Conservation (phyloP, 768 basidiomycete species). For the Xerocomus brunneocitrinus region DNA sequence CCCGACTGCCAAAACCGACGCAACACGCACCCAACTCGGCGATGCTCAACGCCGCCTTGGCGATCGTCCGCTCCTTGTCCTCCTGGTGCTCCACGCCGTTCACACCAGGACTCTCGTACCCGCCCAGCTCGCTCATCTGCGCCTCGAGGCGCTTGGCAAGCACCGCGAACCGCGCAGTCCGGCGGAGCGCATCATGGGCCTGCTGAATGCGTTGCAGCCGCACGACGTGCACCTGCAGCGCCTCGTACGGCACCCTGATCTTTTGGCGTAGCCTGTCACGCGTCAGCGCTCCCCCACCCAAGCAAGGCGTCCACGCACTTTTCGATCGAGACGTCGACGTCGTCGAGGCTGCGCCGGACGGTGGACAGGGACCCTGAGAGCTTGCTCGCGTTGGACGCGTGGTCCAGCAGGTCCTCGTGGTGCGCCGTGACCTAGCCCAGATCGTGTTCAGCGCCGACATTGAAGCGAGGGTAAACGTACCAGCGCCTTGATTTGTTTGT, state of each 20-base stretch:
- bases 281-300: background rate
- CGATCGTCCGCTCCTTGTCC: conserved; percentile 81
- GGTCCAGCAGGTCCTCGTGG: conserved; percentile 76
- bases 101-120: conserved; percentile 1
- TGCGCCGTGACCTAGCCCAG: conserved; percentile 67
- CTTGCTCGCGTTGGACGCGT: conserved; percentile 71
- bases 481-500: conserved; percentile 81
- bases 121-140: conserved; percentile 72
- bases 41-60: conserved; percentile 91
- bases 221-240: conserved; percentile 63
- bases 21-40: conserved; percentile 77
- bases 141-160: conserved; percentile 76
- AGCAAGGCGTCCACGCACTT: conserved; percentile 45
- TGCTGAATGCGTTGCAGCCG: conserved; percentile 77
- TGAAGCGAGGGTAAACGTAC: conserved; percentile 40
- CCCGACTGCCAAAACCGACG: background rate
- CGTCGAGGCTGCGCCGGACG: conserved; percentile 65
- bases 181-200: conserved; percentile 78
- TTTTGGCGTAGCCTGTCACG: conserved; percentile 71
- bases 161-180: conserved; percentile 80
- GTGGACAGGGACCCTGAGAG: conserved; percentile 65
- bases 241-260: conserved; percentile 79
- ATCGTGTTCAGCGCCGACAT: background rate
- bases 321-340: conserved; percentile 71
- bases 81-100: conserved; percentile 42